Percentiles rank a stretch among this genome's conserved stretches.
phyloP scores from a whole-genome alignment of 805 yeast genomes.

The Wickerhamomyces bisporus region DNA sequence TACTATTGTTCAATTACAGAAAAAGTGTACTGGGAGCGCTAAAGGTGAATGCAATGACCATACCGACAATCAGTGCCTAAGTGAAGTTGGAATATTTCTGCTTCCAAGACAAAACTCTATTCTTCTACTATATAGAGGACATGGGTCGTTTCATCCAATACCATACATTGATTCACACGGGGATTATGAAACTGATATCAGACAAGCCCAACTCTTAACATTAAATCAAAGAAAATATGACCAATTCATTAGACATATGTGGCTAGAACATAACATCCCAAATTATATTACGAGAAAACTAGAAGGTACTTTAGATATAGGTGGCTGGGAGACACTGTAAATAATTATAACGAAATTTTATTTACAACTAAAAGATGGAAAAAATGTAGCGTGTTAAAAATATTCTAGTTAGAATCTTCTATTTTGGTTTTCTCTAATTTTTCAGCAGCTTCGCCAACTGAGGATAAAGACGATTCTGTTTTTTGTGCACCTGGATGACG shows the following conservation, averaged over 20 bases:
- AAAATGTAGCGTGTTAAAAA: slow-evolving; percentile 1
- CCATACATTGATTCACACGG: slow-evolving; percentile 88
- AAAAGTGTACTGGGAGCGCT: slow-evolving; percentile 43
- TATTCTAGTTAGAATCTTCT: slow-evolving; percentile 25
- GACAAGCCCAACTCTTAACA: slow-evolving; percentile 65
- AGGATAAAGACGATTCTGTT: slow-evolving; percentile 22
- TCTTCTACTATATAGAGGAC: slow-evolving; percentile 59
- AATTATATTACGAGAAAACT: slow-evolving; percentile 73
- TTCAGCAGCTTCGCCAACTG: slow-evolving; percentile 30
- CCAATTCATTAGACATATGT: slow-evolving; percentile 56
- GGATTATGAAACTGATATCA: slow-evolving; percentile 70
- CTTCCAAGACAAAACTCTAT: slow-evolving; percentile 65
- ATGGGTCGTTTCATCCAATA: slow-evolving; percentile 79
- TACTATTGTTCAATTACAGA: slow-evolving; percentile 60
- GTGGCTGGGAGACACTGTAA: slow-evolving; percentile 91
- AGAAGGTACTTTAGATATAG: slow-evolving; percentile 76
- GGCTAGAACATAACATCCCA: slow-evolving; percentile 78
- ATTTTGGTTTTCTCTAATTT: slow-evolving; percentile 35
- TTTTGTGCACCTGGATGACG: slow-evolving; percentile 69
- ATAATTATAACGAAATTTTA: neutral
- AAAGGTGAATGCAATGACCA: slow-evolving; percentile 83
- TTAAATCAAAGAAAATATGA: slow-evolving; percentile 60
- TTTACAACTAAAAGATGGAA: slow-evolving; percentile 1
- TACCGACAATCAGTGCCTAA: slow-evolving; percentile 53
- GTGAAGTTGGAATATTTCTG: slow-evolving; percentile 65